Evolutionary conservation across 352 stramenopile species (phyloP), one percentile per base, ranked within the genome.

Genomic region (Globisporangium echinulatum): DNA sequence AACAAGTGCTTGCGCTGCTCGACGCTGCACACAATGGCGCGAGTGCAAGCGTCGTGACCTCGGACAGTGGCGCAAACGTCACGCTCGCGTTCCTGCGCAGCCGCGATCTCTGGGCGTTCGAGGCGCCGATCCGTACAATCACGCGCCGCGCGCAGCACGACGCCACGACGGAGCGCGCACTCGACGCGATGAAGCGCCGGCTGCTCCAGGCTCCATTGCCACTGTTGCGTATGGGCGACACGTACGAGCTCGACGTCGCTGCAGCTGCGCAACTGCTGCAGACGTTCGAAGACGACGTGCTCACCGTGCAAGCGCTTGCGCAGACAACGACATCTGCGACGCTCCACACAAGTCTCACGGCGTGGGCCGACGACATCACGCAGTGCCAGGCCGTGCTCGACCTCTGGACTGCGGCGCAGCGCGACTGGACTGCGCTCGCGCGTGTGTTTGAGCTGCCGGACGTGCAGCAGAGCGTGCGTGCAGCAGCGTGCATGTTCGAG

Each of bases 311-410:
- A 33, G 68, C 72, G 0, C 64, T 88, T 9, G 71, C 72, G 10
- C 78, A 88, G 25, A 59, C 82, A 5, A 78, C 70, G 1, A 68
- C 74, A 4, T 79, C 70, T 0, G 8, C 61, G 38, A 52, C 62
- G 36, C 62, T 88, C 2, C 64, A 74, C 5, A 17, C 65, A 2
- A 80, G 66, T 38, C 71, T 88, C 15, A 63, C 81, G 17, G 63
- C 72, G 47, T 88, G 77, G 77, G 72, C 76, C 4, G 75, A 90
- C 19, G 77, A 88, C 43, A 72, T 88, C 56, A 79, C 72, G 17
- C 70, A 68, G 14, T 87, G 72, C 40, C 73, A 90, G 60, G 71
- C 87, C 33, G 72, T 86, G 0, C 55, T 90, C 15, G 79, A 87
- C 37, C 63, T 65, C 40, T 90, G 81, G 81, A 66, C 79, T 2